A percentile compares a stretch with the other conserved stretches of the same genome.
phyloP scores from a whole-genome alignment of 148 eudicot species.

The Cornus florida region DNA sequence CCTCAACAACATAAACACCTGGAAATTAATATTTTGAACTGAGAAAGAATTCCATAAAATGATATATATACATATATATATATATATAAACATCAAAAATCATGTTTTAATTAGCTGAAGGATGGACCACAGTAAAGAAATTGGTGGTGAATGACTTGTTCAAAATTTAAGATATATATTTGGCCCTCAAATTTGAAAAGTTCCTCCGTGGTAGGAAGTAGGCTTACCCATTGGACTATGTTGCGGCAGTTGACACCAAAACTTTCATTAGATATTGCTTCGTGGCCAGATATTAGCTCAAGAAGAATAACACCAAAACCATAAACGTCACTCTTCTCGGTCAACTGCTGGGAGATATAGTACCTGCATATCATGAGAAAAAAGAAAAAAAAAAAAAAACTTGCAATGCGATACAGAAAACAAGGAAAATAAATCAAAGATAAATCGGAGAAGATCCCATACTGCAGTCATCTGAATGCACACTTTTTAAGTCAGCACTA shows the following conservation, averaged over 20 bases:
- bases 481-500: not conserved
- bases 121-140: not conserved
- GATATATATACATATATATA: not conserved
- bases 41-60: not conserved
- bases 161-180: not conserved
- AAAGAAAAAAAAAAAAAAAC: not conserved
- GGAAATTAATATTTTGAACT: not conserved
- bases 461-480: not conserved
- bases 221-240: slow-evolving; percentile 96
- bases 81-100: no score
- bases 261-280: slow-evolving; percentile 88
- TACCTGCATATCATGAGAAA: slow-evolving; percentile 57
- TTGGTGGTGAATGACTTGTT: not conserved
- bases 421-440: not conserved
- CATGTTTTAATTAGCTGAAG: not conserved
- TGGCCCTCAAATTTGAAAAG: not conserved
- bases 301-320: slow-evolving; percentile 96
- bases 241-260: slow-evolving; percentile 92
- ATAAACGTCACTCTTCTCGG: slow-evolving; percentile 94
- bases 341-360: slow-evolving; percentile 88
- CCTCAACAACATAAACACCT: not conserved
- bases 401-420: not conserved
- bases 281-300: slow-evolving; percentile 94
- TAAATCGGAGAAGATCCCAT: not conserved
- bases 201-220: not conserved